Conservation (phyloP, 2,329 filamentous ascomycete genomes). For the Diaporthe ilicicola region DNA sequence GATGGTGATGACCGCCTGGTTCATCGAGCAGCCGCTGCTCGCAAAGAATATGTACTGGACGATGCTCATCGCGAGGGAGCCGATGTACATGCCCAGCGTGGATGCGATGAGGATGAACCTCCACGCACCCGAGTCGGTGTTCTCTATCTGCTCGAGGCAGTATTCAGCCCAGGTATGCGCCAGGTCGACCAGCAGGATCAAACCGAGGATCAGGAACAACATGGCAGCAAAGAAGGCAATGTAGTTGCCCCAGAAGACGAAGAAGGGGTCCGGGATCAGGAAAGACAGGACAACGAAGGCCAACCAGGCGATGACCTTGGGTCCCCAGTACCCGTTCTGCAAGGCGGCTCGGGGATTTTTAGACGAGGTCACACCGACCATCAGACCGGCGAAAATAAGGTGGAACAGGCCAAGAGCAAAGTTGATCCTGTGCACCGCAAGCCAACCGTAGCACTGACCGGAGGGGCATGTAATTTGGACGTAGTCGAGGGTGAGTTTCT, state of each 20-base stretch:
- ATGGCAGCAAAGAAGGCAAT: conserved; percentile 88
- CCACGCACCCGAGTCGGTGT: conserved; percentile 86
- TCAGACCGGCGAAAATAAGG: conserved; percentile 81
- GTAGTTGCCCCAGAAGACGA: conserved; percentile 95
- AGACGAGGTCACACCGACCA: conserved; percentile 87
- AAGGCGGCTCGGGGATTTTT: conserved; percentile 87
- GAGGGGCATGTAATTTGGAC: conserved; percentile 94
- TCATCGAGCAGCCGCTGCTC: conserved; percentile 84
- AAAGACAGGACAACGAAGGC: conserved; percentile 89
- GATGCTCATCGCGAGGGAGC: conserved; percentile 91
- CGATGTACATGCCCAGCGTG: conserved; percentile 91
- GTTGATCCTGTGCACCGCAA: conserved; percentile 97
- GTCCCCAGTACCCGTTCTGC: conserved; percentile 99
- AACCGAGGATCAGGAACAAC: conserved; percentile 89
- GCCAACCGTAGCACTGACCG: conserved; percentile 92
- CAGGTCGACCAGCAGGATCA: conserved; percentile 92
- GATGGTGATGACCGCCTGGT: conserved; percentile 93
- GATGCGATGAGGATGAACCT: conserved; percentile 88
- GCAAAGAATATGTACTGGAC: conserved; percentile 99
- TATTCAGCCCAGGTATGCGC: conserved; percentile 98
- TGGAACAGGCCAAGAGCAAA: conserved; percentile 97
- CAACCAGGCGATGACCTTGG: conserved; percentile 91
- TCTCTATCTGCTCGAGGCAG: conserved; percentile 92
- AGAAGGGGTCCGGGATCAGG: conserved; percentile 94
- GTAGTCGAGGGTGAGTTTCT: conserved; percentile 92